phyloP scores from a whole-genome alignment of 2,329 filamentous ascomycete genomes.

The Penicillium sp. region DNA sequence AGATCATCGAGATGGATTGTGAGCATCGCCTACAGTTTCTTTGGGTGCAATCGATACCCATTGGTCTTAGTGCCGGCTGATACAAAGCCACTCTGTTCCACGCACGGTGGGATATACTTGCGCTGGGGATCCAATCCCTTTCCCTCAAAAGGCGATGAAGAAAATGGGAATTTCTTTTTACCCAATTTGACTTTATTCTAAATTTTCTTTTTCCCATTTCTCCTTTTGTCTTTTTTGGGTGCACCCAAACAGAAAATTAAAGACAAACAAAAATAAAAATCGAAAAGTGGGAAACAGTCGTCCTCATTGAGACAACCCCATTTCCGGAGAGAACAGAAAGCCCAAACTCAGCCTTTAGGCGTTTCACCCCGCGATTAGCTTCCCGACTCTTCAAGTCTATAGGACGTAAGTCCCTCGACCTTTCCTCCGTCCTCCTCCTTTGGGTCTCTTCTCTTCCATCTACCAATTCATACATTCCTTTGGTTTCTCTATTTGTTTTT shows the following conservation, averaged over 20 bases:
- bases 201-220: no score
- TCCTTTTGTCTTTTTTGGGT: no score
- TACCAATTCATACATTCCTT: constrained; percentile 24
- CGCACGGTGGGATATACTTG: constrained; percentile 15
- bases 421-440: constrained; percentile 11
- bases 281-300: background rate
- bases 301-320: no score
- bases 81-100: constrained; percentile 24
- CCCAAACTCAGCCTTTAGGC: constrained; percentile 22
- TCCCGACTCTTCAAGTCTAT: constrained; percentile 21
- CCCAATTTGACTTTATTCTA: no score
- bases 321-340: constrained; percentile 8
- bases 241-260: no score
- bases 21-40: constrained; percentile 19
- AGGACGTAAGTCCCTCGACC: constrained; percentile 16
- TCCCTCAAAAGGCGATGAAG: no score
- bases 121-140: no score
- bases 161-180: no score
- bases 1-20: constrained; percentile 16
- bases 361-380: constrained; percentile 36
- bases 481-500: constrained; percentile 15
- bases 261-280: constrained; percentile 6
- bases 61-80: constrained; percentile 22
- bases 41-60: constrained; percentile 21
- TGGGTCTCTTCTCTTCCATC: constrained; percentile 6